Conservation (phyloP, 345 rosid species). For the Populus simonii region DNA sequence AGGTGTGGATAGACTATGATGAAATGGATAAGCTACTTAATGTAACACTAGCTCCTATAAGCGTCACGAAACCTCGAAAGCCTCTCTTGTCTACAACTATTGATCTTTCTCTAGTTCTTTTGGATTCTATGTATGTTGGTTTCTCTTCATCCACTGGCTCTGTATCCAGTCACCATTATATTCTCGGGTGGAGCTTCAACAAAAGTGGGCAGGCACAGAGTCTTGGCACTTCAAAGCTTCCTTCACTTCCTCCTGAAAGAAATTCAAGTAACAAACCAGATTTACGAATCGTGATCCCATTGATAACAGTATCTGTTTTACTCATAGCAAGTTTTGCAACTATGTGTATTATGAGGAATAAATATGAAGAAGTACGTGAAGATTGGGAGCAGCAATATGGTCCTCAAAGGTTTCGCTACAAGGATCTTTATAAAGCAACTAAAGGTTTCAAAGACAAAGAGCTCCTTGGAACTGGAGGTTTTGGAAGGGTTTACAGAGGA, state of each 20-base stretch:
- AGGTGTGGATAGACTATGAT: conserved; percentile 21
- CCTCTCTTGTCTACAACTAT: conserved; percentile 8
- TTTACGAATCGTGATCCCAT: neutral
- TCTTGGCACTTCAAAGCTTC: conserved; percentile 11
- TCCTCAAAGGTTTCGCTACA: conserved; percentile 20
- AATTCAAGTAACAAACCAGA: neutral
- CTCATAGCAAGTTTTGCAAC: neutral
- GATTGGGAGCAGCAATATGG: conserved; percentile 25
- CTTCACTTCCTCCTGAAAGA: conserved; percentile 11
- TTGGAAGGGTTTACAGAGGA: conserved; percentile 23
- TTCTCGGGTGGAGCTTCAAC: conserved; percentile 24
- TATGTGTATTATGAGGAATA: conserved; percentile 5
- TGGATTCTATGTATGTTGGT: conserved; percentile 18
- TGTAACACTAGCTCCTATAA: conserved; percentile 16
- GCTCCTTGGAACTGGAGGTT: conserved; percentile 16
- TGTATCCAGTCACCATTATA: conserved; percentile 14
- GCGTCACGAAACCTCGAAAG: neutral
- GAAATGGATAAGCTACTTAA: conserved; percentile 9
- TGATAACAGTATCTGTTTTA: neutral
- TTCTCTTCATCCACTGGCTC: conserved; percentile 24
- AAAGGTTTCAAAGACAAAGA: conserved; percentile 17
- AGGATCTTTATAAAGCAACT: conserved; percentile 16
- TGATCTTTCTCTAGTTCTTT: neutral
- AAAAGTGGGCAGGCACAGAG: conserved; percentile 11
- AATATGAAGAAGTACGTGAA: conserved; percentile 15